Evolutionary conservation across 2,329 filamentous ascomycete species (phyloP).

Genomic region (Blastomyces silverae): DNA sequence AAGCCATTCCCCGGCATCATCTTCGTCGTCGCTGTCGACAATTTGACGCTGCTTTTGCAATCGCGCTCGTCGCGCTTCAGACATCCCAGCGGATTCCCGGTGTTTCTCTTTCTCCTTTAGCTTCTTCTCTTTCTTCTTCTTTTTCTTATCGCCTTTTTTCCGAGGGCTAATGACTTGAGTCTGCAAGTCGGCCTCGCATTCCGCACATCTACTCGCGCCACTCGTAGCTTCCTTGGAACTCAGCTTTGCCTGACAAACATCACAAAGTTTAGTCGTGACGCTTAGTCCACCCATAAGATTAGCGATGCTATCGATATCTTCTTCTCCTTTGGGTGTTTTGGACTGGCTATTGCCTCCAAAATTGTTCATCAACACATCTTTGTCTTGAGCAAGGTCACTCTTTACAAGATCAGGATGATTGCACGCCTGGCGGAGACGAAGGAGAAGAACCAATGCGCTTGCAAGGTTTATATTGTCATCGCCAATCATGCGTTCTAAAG

Average conservation of each 20-base stretch:
- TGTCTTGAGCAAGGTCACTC: slow-evolving; percentile 77
- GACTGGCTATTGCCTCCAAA: slow-evolving; percentile 47
- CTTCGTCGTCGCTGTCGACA: slow-evolving; percentile 51
- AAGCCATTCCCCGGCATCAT: slow-evolving; percentile 70
- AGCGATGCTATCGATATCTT: slow-evolving; percentile 73
- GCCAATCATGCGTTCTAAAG: slow-evolving; percentile 81
- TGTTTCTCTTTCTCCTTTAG: slow-evolving; percentile 35
- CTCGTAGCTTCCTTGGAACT: slow-evolving; percentile 48
- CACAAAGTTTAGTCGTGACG: slow-evolving; percentile 69
- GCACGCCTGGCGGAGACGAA: slow-evolving; percentile 85
- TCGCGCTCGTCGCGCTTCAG: slow-evolving; percentile 25
- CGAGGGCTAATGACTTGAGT: slow-evolving; percentile 44
- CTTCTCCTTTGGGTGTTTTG: slow-evolving; percentile 44
- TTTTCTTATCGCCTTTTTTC: slow-evolving; percentile 29
- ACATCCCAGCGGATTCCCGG: slow-evolving; percentile 34
- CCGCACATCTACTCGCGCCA: slow-evolving; percentile 58
- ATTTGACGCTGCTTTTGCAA: slow-evolving; percentile 39
- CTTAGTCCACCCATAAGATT: slow-evolving; percentile 80
- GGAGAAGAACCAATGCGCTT: slow-evolving; percentile 83
- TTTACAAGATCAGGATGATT: slow-evolving; percentile 88
- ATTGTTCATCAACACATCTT: slow-evolving; percentile 69
- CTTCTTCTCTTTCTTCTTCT: slow-evolving; percentile 39
- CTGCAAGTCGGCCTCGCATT: slow-evolving; percentile 69
- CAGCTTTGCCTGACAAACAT: slow-evolving; percentile 70
- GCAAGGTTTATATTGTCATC: slow-evolving; percentile 78